These are phyloP conservation scores for Decorospora gaudefroyi DNA, from an alignment of 2,329 filamentous ascomycete genomes.

Conservation along the genomic window DNA sequence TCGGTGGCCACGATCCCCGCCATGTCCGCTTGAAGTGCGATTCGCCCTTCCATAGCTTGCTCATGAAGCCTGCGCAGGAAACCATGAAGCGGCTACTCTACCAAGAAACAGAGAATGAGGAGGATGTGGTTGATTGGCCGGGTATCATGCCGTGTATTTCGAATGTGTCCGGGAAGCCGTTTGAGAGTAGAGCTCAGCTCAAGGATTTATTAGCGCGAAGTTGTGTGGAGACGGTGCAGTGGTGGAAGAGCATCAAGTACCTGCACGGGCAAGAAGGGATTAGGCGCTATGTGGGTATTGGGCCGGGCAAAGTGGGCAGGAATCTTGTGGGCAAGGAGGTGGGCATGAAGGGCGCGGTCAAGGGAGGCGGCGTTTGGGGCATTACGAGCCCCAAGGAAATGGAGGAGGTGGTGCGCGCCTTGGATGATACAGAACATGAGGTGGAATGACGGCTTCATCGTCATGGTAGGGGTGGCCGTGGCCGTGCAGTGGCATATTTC, in stretches of 20 bases:
- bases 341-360: slow-evolving; percentile 80
- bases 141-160: slow-evolving; percentile 77
- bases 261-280: slow-evolving; percentile 83
- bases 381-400: slow-evolving; percentile 73
- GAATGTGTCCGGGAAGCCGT: slow-evolving; percentile 82
- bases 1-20: slow-evolving; percentile 86
- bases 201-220: slow-evolving; percentile 79
- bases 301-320: slow-evolving; percentile 88
- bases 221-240: slow-evolving; percentile 88
- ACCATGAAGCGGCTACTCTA: slow-evolving; percentile 73
- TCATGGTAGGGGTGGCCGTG: too few species aligned
- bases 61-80: slow-evolving; percentile 83
- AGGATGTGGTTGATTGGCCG: slow-evolving; percentile 75
- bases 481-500: too few species aligned
- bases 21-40: slow-evolving; percentile 86
- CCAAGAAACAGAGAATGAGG: slow-evolving; percentile 58
- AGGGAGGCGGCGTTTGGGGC: slow-evolving; percentile 91
- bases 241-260: slow-evolving; percentile 93
- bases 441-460: slow-evolving; percentile 4
- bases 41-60: slow-evolving; percentile 85
- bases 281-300: slow-evolving; percentile 85
- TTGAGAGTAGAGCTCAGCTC: slow-evolving; percentile 71
- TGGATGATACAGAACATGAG: slow-evolving; percentile 53
- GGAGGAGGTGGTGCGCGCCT: slow-evolving; percentile 52
- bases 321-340: slow-evolving; percentile 96